phyloP scores from a whole-genome alignment of 768 basidiomycete genomes.

The Hygrophoropsis aurantiaca region DNA sequence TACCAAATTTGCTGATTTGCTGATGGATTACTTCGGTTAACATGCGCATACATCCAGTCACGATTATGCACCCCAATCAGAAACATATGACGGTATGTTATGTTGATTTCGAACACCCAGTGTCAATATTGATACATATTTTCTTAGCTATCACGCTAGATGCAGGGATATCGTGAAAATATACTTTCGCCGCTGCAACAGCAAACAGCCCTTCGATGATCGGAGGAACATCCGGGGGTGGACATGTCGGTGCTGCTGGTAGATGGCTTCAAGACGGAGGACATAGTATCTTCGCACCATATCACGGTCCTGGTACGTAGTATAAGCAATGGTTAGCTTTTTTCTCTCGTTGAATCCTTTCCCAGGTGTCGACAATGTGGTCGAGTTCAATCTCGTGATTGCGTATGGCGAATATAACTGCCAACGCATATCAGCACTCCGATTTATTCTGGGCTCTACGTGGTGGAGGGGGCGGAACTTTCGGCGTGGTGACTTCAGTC shows the following conservation, averaged over 20 bases:
- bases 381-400: constrained; percentile 46
- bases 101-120: background rate
- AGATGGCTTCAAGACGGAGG: constrained; percentile 54
- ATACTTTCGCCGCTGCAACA: constrained; percentile 38
- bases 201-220: constrained; percentile 35
- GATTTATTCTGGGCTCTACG: constrained; percentile 58
- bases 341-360: background rate
- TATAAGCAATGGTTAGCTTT: background rate
- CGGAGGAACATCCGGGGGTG: constrained; percentile 38
- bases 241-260: constrained; percentile 47
- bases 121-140: constrained; percentile 13
- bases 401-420: constrained; percentile 38
- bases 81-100: constrained; percentile 12
- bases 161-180: constrained; percentile 44
- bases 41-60: constrained; percentile 16
- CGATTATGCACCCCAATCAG: constrained; percentile 20
- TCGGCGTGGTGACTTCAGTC: constrained; percentile 43
- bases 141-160: constrained; percentile 24
- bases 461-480: constrained; percentile 54
- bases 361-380: constrained; percentile 45
- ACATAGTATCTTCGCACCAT: constrained; percentile 40
- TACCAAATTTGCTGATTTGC: too few species aligned
- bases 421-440: constrained; percentile 39
- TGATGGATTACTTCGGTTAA: background rate
- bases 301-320: constrained; percentile 41